These are phyloP conservation scores for Cercophora sp. DNA, from an alignment of 495 filamentous ascomycete genomes.

Conservation along the genomic window DNA sequence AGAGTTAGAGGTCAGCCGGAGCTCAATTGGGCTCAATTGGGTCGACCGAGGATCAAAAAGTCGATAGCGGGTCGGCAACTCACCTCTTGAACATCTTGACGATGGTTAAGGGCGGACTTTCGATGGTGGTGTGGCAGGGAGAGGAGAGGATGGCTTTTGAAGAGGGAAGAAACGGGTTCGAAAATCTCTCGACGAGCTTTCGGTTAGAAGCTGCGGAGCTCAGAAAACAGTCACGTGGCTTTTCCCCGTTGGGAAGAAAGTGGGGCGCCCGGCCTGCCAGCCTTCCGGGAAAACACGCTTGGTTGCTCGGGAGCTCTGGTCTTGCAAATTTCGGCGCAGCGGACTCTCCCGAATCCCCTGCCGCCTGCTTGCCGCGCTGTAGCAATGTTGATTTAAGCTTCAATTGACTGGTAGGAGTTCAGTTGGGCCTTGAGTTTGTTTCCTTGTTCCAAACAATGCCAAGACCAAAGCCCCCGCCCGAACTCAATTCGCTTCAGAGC, in stretches of 20 bases:
- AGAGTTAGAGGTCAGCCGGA: slow-evolving; percentile 25
- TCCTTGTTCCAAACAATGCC: not conserved
- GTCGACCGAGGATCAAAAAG: slow-evolving; percentile 13
- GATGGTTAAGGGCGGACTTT: slow-evolving; percentile 48
- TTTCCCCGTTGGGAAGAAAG: slow-evolving; percentile 11
- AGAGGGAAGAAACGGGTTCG: slow-evolving; percentile 36
- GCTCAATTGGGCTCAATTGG: slow-evolving; percentile 38
- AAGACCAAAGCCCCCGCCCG: no score
- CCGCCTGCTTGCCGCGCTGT: no score
- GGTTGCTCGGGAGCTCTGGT: slow-evolving; percentile 15
- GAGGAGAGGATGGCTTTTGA: slow-evolving; percentile 38
- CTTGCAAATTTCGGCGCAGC: slow-evolving; percentile 11
- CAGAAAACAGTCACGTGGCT: slow-evolving; percentile 26
- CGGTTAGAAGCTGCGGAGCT: slow-evolving; percentile 37
- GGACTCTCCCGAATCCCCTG: not conserved
- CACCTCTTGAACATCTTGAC: slow-evolving; percentile 89
- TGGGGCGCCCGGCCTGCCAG: slow-evolving; percentile 1
- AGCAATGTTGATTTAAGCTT: no score
- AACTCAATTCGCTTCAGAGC: no score
- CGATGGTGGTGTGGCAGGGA: slow-evolving; percentile 33
- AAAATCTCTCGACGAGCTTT: slow-evolving; percentile 39
- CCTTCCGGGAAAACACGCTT: slow-evolving; percentile 13
- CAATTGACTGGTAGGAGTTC: no score
- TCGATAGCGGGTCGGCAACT: slow-evolving; percentile 30
- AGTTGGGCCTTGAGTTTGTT: not conserved